Percentiles rank a stretch among this genome's conserved stretches.
Conservation (phyloP, 441 rosid species). For the Aquilaria agallochum region DNA sequence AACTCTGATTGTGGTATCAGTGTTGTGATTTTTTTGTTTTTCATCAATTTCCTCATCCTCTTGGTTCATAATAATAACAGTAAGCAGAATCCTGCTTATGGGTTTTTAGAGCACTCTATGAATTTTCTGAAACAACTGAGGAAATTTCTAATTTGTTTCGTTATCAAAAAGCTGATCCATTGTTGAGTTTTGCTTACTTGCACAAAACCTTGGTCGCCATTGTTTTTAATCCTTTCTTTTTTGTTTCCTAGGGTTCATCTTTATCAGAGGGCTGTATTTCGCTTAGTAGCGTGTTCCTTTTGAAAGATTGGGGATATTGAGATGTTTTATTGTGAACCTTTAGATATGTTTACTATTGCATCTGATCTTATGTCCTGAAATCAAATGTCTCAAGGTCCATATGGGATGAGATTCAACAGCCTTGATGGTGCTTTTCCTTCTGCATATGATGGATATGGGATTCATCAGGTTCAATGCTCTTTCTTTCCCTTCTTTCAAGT, state of each 20-base stretch:
- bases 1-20: neutral
- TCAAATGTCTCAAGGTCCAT: slow-evolving; percentile 45
- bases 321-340: too few species aligned
- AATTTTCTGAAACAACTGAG: too few species aligned
- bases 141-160: too few species aligned
- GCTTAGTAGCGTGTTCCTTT: too few species aligned
- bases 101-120: too few species aligned
- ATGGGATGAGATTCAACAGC: slow-evolving; percentile 59
- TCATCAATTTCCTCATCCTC: neutral
- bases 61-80: neutral
- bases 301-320: too few species aligned
- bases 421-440: slow-evolving; percentile 53
- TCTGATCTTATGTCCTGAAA: slow-evolving; percentile 19
- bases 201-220: too few species aligned
- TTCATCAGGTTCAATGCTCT: slow-evolving; percentile 49
- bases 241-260: neutral
- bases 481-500: slow-evolving; percentile 15
- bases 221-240: neutral
- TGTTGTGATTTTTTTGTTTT: neutral
- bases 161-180: too few species aligned
- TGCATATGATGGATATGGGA: slow-evolving; percentile 61
- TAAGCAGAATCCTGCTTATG: too few species aligned
- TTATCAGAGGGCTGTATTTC: neutral
- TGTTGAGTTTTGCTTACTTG: too few species aligned
- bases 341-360: slow-evolving; percentile 7